phyloP scores from a whole-genome alignment of 2,329 filamentous ascomycete species.

The Ceratocystis colombiana region DNA sequence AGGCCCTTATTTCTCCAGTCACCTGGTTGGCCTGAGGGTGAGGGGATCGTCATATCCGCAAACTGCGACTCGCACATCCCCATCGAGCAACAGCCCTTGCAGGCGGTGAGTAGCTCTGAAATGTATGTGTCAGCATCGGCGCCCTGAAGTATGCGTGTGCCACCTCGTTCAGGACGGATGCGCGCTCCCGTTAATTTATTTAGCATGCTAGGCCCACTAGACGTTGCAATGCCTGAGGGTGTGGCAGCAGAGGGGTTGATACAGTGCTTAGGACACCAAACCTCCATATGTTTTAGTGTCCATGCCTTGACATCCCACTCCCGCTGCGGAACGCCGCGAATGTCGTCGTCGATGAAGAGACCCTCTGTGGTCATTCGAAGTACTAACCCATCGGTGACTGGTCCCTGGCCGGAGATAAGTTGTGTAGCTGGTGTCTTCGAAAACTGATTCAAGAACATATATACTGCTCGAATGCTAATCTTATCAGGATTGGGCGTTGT shows the following conservation, averaged over 20 bases:
- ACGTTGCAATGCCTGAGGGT: slow-evolving; percentile 32
- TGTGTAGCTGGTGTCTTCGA: slow-evolving; percentile 84
- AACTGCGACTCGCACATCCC: slow-evolving; percentile 41
- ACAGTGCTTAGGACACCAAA: slow-evolving; percentile 64
- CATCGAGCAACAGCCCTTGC: slow-evolving; percentile 53
- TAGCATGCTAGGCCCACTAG: slow-evolving; percentile 38
- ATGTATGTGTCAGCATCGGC: slow-evolving; percentile 60
- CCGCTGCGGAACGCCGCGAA: slow-evolving; percentile 79
- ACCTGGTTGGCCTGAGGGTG: slow-evolving; percentile 40
- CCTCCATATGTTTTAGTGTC: slow-evolving; percentile 88
- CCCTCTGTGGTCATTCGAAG: slow-evolving; percentile 88
- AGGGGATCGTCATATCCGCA: slow-evolving; percentile 36
- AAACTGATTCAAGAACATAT: slow-evolving; percentile 82
- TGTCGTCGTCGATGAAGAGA: slow-evolving; percentile 93
- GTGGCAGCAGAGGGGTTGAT: slow-evolving; percentile 40
- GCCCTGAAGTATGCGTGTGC: slow-evolving; percentile 44
- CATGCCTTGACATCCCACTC: slow-evolving; percentile 99
- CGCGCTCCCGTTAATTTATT: slow-evolving; percentile 41
- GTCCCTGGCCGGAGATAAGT: slow-evolving; percentile 70
- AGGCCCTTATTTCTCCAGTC: slow-evolving; percentile 47
- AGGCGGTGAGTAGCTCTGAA: slow-evolving; percentile 51
- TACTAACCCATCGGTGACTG: slow-evolving; percentile 85
- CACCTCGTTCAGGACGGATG: slow-evolving; percentile 41
- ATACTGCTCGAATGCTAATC: slow-evolving; percentile 89
- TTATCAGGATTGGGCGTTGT: slow-evolving; percentile 86